Percentiles rank a stretch among this genome's conserved stretches.
Conservation (phyloP, 176 grass and related monocot species). For the Oryza glumipatula region DNA sequence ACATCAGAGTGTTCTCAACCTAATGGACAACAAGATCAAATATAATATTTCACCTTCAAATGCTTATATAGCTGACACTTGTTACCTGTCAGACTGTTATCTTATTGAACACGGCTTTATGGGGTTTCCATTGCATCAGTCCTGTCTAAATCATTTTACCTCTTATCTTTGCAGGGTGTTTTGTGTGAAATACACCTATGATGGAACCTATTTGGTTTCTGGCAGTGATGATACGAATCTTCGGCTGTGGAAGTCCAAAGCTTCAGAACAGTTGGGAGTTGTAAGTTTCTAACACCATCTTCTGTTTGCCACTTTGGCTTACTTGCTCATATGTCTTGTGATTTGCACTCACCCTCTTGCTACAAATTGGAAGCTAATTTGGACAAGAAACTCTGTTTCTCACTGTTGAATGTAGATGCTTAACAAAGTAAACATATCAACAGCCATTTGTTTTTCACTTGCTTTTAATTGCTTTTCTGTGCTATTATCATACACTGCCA, state of each 20-base stretch:
- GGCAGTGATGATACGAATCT: conserved; percentile 99
- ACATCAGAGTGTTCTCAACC: neutral
- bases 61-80: conserved; percentile 3
- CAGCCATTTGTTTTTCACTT: neutral
- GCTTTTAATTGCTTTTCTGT: conserved; percentile 7
- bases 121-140: neutral
- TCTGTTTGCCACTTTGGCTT: conserved; percentile 15
- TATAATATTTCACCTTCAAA: neutral
- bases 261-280: conserved; percentile 92
- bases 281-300: conserved; percentile 51
- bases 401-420: neutral
- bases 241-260: conserved; percentile 88
- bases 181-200: conserved; percentile 89
- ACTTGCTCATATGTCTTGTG: neutral
- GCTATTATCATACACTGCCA: neutral
- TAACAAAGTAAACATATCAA: neutral
- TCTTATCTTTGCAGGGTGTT: conserved; percentile 67
- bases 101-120: conserved; percentile 4
- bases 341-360: neutral
- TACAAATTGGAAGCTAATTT: neutral
- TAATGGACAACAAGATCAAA: neutral
- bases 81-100: neutral
- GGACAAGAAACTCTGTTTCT: neutral
- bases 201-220: conserved; percentile 91
- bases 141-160: conserved; percentile 32